Evolutionary conservation across 495 filamentous ascomycete genomes (phyloP).

Genomic region (Aspergillus sparsus): DNA sequence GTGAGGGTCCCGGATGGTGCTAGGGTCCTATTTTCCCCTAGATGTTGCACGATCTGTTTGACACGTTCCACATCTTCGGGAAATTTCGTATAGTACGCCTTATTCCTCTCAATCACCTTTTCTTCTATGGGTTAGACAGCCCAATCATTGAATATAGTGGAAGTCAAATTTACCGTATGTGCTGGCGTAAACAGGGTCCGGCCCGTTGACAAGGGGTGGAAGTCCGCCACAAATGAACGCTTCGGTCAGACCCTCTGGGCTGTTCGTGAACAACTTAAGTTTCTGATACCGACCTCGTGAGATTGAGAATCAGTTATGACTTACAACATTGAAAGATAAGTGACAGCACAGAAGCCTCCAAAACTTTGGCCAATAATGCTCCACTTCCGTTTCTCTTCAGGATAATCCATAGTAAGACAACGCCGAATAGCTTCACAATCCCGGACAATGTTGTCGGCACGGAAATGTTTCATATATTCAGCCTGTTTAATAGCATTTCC

Average conservation of each 20-base stretch:
- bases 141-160: background rate
- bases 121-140: constrained; percentile 32
- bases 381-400: constrained; percentile 76
- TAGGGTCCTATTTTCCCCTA: constrained; percentile 56
- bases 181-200: constrained; percentile 74
- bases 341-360: constrained; percentile 80
- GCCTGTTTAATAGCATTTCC: constrained; percentile 68
- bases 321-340: constrained; percentile 77
- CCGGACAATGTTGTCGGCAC: constrained; percentile 84
- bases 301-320: constrained; percentile 19
- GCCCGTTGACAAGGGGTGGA: constrained; percentile 67
- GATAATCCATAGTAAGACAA: constrained; percentile 67
- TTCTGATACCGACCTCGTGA: constrained; percentile 2
- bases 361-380: constrained; percentile 85
- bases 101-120: constrained; percentile 66
- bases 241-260: constrained; percentile 75
- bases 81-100: constrained; percentile 79
- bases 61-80: constrained; percentile 78
- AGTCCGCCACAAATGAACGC: constrained; percentile 83
- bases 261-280: constrained; percentile 21
- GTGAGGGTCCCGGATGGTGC: constrained; percentile 70
- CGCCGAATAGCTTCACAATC: constrained; percentile 86
- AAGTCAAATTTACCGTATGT: constrained; percentile 55
- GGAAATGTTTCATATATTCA: constrained; percentile 79
- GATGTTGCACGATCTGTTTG: constrained; percentile 62